Conservation (phyloP, 1,139 yeast genomes). For the Saccharomyces hybrid region DNA sequence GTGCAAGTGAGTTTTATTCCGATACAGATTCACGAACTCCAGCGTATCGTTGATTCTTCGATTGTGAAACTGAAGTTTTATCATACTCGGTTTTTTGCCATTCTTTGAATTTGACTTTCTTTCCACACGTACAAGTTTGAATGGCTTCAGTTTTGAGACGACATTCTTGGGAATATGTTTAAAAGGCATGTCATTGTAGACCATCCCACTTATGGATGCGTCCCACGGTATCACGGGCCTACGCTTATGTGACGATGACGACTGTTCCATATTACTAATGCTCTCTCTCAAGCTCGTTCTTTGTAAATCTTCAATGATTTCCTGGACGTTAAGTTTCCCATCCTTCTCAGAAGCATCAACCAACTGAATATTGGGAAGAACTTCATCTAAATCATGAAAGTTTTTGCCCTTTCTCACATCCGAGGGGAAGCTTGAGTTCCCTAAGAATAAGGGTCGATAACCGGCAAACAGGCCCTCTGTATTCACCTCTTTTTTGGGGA, state of each 20-base stretch:
- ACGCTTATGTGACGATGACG: neutral
- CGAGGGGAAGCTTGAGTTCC: conserved; percentile 15
- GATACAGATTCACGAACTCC: conserved; percentile 19
- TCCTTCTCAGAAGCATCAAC: neutral
- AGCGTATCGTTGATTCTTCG: conserved; percentile 23
- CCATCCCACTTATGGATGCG: conserved; percentile 31
- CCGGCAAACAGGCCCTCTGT: conserved; percentile 33
- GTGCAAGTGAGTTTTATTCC: conserved; percentile 4
- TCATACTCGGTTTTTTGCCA: conserved; percentile 8
- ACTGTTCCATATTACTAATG: conserved; percentile 8
- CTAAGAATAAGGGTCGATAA: conserved; percentile 30
- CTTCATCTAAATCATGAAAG: neutral
- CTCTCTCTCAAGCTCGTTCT: conserved; percentile 1
- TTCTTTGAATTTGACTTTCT: conserved; percentile 6
- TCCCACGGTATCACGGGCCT: conserved; percentile 32
- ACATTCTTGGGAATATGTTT: conserved; percentile 26
- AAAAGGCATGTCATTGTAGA: conserved; percentile 27
- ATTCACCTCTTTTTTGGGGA: conserved; percentile 22
- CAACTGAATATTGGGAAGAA: neutral
- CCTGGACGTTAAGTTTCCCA: neutral
- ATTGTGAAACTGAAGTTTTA: conserved; percentile 24
- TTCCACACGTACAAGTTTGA: conserved; percentile 18
- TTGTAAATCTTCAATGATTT: neutral
- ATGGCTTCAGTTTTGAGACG: conserved; percentile 24
- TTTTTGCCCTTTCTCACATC: neutral